A percentile compares a stretch with the other conserved stretches of the same genome.
These are phyloP conservation scores for Colletotrichum lindemuthianum DNA, from an alignment of 2,329 filamentous ascomycete genomes.

Conservation along the genomic window DNA sequence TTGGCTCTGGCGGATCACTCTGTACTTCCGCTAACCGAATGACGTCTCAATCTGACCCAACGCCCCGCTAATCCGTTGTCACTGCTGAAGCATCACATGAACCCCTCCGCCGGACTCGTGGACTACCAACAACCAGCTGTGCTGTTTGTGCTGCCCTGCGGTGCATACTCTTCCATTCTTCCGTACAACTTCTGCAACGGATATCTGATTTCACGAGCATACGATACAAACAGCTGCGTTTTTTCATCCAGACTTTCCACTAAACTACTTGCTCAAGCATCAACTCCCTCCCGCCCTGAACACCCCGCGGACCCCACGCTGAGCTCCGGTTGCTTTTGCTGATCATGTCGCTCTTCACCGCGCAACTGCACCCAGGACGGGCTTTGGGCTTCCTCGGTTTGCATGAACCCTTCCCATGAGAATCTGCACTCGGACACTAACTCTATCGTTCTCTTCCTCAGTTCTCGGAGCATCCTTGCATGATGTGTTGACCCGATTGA, in stretches of 20 bases:
- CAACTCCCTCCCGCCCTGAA: slow-evolving; percentile 22
- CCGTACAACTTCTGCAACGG: neutral
- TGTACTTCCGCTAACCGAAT: slow-evolving; percentile 22
- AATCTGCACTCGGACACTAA: slow-evolving; percentile 36
- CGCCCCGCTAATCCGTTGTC: slow-evolving; percentile 32
- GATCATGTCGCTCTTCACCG: slow-evolving; percentile 61
- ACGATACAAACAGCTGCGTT: slow-evolving; percentile 2
- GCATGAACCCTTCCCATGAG: slow-evolving; percentile 22
- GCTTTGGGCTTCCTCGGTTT: slow-evolving; percentile 70
- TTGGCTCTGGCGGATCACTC: neutral
- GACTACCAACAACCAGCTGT: slow-evolving; percentile 2
- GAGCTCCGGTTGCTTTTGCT: slow-evolving; percentile 27
- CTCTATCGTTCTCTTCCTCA: slow-evolving; percentile 49
- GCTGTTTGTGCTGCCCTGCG: neutral
- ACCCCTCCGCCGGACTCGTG: slow-evolving; percentile 34
- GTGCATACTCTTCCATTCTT: slow-evolving; percentile 2
- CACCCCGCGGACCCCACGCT: slow-evolving; percentile 29
- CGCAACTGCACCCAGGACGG: slow-evolving; percentile 73
- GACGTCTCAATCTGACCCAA: slow-evolving; percentile 31
- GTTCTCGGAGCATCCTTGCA: slow-evolving; percentile 92
- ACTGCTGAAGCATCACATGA: slow-evolving; percentile 36
- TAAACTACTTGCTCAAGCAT: neutral
- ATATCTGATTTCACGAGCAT: neutral
- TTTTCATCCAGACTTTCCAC: neutral
- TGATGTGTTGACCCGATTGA: slow-evolving; percentile 86